Evolutionary conservation across 2,329 filamentous ascomycete species (phyloP).

Genomic region (Paracoccidioides lutzii): DNA sequence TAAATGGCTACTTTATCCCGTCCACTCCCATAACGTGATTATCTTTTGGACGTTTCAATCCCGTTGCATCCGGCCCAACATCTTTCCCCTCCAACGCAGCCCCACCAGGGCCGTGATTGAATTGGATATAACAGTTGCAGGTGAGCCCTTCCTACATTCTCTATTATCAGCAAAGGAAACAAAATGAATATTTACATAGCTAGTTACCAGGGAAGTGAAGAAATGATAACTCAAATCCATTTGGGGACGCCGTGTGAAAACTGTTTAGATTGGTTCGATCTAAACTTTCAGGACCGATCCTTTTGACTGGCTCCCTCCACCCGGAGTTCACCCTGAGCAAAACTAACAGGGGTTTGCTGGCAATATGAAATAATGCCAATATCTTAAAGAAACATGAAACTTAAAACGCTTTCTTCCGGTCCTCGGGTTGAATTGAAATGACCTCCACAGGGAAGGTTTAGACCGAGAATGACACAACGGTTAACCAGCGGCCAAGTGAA

Average conservation of each 20-base stretch:
- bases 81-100: not conserved
- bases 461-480: not conserved
- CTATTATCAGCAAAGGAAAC: not conserved
- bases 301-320: not conserved
- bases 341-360: not conserved
- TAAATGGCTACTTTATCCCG: not conserved
- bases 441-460: not conserved
- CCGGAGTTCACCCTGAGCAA: not conserved
- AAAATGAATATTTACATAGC: not conserved
- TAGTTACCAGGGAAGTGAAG: not conserved
- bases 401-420: not conserved
- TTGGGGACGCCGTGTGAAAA: not conserved
- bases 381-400: not conserved
- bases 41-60: not conserved
- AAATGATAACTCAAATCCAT: not conserved
- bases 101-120: not conserved
- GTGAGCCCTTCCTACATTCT: too few relatives aligned
- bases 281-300: not conserved
- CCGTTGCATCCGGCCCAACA: not conserved
- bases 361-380: not conserved
- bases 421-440: not conserved
- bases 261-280: not conserved
- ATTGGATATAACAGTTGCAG: not conserved
- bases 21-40: too few relatives aligned
- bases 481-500: too few relatives aligned